Evolutionary conservation across 768 basidiomycete genomes (phyloP), one percentile per base, ranked within the genome.

Genomic region (Naganishia onofrii): DNA sequence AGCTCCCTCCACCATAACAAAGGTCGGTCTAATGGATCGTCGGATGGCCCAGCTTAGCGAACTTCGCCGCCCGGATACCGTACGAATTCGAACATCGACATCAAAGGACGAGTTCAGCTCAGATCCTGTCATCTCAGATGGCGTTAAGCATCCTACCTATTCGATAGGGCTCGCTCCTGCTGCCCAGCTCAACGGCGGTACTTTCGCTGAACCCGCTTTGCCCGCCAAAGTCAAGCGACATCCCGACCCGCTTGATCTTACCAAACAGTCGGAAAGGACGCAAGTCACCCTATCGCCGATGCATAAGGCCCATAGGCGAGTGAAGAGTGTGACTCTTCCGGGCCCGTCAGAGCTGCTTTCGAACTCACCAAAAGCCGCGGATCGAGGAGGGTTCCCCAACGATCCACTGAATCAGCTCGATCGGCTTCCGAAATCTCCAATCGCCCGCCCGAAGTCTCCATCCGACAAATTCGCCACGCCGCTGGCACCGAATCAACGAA

Each of bases 231-330:
- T 46, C 32, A 58, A 69, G 65, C 46, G 67, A 1, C 57, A 58
- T 12, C 8, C 53, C 0, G 60, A 70, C 29, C 17, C 53, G 6
- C 17, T 38, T 42, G 57, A 71, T 31, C 66, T 36, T 5, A 38
- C 44, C 51, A 66, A 66, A 67, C 57, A 69, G 29, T 58, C 67
- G 44, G 55, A 56, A 29, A 31, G 57, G 31, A 29, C 29, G 26
- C 46, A 51, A 17, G 42, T 64, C 34, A 69, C 67, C 29, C 51
- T 72, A 8, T 72, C 71, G 5, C 71, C 71, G 0, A 72, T 72
- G 58, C 70, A 58, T n/a, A 66, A 70, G 38, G 63, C 70, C 15
- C 60, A 70, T 26, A 57, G 51, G 54, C 42, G 38, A 17, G 42
- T 65, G n/a, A 56, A 66, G 29, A 58, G 66, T 23, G 57, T 72